Conservation (phyloP, 768 basidiomycete species). For the Lyophyllum decastes region DNA sequence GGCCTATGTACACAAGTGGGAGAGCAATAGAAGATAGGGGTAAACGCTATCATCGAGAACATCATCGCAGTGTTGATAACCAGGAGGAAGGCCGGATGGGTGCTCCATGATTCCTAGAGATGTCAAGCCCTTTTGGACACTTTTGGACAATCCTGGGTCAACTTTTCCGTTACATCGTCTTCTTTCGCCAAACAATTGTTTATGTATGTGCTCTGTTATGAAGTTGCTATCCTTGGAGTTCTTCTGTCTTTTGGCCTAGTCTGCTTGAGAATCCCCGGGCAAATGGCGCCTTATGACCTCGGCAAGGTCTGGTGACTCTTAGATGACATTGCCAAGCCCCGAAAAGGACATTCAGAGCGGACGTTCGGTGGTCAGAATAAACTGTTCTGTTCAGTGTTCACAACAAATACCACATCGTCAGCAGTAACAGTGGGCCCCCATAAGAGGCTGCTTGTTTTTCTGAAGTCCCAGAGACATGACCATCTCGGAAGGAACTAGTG, state of each 20-base stretch:
- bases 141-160: conserved; percentile 12
- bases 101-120: conserved; percentile 17
- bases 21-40: conserved; percentile 51
- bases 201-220: conserved; percentile 21
- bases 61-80: conserved; percentile 37
- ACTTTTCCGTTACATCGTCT: conserved; percentile 12
- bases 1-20: conserved; percentile 34
- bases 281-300: conserved; percentile 15
- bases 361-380: neutral
- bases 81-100: conserved; percentile 41
- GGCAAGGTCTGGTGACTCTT: conserved; percentile 11
- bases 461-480: neutral
- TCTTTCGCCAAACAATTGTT: conserved; percentile 16
- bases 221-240: conserved; percentile 23
- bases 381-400: neutral
- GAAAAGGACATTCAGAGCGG: neutral
- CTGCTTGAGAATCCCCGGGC: conserved; percentile 9
- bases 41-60: conserved; percentile 62
- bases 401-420: neutral
- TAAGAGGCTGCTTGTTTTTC: neutral
- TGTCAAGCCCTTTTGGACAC: conserved; percentile 16
- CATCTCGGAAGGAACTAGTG: neutral
- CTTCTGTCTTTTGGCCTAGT: conserved; percentile 15
- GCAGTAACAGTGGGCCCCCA: neutral
- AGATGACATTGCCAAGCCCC: neutral